Conservation (phyloP, 352 stramenopile genomes). For the Phytophthora megakarya region DNA sequence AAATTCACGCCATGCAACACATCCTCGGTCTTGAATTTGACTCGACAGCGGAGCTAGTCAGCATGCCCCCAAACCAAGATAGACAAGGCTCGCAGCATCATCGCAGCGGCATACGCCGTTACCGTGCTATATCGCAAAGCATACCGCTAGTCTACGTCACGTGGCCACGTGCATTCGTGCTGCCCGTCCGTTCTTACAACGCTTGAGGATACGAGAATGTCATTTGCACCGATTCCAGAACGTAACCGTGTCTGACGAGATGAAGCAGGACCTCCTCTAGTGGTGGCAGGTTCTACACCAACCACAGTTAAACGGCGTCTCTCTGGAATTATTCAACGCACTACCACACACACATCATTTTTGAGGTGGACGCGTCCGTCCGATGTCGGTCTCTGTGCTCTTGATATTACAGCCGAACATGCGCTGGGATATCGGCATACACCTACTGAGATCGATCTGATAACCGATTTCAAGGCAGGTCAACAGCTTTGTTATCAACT, state of each 20-base stretch:
- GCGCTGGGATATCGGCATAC: constrained; percentile 3
- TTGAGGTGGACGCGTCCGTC: constrained; percentile 26
- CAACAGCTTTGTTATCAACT: constrained; percentile 39
- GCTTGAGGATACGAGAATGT: neutral
- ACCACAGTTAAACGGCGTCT: constrained; percentile 21
- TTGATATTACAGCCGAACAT: neutral
- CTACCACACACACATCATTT: constrained; percentile 13
- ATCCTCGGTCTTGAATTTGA: too few species aligned
- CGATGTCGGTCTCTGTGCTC: constrained; percentile 20
- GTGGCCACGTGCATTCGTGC: constrained; percentile 14
- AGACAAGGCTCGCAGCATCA: constrained; percentile 1
- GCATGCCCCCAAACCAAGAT: too few species aligned
- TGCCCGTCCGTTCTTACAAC: constrained; percentile 13
- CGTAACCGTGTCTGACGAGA: constrained; percentile 1
- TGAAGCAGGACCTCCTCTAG: constrained; percentile 19
- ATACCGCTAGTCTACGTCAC: constrained; percentile 18
- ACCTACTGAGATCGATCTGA: neutral
- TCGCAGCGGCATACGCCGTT: constrained; percentile 4
- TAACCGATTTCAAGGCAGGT: neutral
- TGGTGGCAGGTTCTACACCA: constrained; percentile 27
- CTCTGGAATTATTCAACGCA: constrained; percentile 16
- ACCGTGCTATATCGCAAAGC: neutral
- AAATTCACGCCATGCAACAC: constrained; percentile 24
- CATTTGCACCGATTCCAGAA: neutral
- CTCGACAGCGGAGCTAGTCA: too few species aligned